Evolutionary conservation across 441 rosid species (phyloP).

Genomic region (Hypseocharis bilobata): DNA sequence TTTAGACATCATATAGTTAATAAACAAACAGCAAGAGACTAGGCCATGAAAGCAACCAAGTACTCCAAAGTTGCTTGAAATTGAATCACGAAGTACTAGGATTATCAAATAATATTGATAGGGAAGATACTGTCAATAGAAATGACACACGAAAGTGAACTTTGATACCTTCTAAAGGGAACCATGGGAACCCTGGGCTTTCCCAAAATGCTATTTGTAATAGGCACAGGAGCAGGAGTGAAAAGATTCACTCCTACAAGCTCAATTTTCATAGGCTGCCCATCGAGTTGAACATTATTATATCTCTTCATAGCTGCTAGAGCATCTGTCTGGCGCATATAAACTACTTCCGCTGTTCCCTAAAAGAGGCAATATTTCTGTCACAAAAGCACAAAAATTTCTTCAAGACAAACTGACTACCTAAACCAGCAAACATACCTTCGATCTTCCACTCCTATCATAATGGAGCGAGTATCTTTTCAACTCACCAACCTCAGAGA

Average conservation of each 20-base stretch:
- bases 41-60: too few relatives aligned
- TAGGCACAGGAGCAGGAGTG: constrained; percentile 23
- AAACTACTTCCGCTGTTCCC: constrained; percentile 59
- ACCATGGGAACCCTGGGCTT: constrained; percentile 12
- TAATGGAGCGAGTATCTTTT: constrained; percentile 26
- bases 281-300: constrained; percentile 50
- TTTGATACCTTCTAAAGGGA: not conserved
- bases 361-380: constrained; percentile 9
- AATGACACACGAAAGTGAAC: not conserved
- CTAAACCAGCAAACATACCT: constrained; percentile 28
- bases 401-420: not conserved
- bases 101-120: not conserved
- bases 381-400: not conserved
- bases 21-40: not conserved
- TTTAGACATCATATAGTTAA: too few relatives aligned
- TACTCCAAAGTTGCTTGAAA: too few relatives aligned
- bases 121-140: not conserved
- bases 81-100: too few relatives aligned
- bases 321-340: constrained; percentile 36
- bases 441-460: constrained; percentile 40
- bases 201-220: constrained; percentile 25
- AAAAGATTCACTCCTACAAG: constrained; percentile 41
- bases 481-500: constrained; percentile 34
- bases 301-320: constrained; percentile 50
- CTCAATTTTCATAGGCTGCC: constrained; percentile 47